phyloP scores from a whole-genome alignment of 768 basidiomycete genomes.

The Suillus luteus region DNA sequence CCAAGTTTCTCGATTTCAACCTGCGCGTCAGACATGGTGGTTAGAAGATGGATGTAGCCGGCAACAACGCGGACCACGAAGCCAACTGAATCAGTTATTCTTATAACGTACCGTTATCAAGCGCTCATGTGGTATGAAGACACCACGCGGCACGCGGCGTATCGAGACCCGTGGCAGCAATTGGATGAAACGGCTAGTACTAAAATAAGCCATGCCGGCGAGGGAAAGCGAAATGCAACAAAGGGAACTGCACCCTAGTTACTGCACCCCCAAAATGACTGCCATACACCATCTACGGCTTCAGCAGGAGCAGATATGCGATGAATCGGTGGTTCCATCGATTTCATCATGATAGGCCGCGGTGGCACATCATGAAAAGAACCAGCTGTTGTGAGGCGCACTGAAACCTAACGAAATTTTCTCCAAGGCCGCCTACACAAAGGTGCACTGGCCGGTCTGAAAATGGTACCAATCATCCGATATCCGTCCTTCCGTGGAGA shows the following conservation, averaged over 20 bases:
- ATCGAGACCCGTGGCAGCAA: slow-evolving; percentile 68
- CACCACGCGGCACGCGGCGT: slow-evolving; percentile 65
- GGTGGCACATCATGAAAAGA: neutral
- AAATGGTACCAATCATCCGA: neutral
- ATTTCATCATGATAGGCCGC: neutral
- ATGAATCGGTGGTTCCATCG: neutral
- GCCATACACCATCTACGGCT: neutral
- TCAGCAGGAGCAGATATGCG: neutral
- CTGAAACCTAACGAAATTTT: neutral
- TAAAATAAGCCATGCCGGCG: slow-evolving; percentile 44
- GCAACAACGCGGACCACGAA: neutral
- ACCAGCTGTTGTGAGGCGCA: neutral
- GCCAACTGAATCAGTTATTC: neutral
- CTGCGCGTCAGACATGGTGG: slow-evolving; percentile 25
- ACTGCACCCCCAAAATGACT: neutral
- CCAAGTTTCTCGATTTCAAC: slow-evolving; percentile 24
- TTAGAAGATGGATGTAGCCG: neutral
- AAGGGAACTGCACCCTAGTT: neutral
- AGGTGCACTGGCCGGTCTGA: neutral
- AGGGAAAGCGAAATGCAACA: slow-evolving; percentile 42
- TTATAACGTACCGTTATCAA: slow-evolving; percentile 9
- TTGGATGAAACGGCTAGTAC: slow-evolving; percentile 1
- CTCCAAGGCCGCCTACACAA: neutral
- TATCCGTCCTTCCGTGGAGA: neutral
- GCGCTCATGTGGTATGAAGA: slow-evolving; percentile 4